phyloP scores from a whole-genome alignment of 768 basidiomycete species.

The Trametes punicea region DNA sequence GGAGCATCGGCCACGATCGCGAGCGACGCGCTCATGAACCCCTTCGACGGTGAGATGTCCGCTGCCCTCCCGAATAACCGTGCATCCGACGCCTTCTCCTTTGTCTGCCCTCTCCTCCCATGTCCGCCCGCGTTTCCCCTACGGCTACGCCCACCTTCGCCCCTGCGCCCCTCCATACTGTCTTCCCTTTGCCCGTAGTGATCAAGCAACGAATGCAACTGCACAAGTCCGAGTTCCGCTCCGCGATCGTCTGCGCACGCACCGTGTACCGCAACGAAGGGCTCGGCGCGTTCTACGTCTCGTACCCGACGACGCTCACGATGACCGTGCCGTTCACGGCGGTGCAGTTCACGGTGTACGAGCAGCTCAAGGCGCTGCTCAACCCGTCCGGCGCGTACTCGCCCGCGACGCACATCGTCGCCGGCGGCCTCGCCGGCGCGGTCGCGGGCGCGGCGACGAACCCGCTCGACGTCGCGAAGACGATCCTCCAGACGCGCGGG shows the following conservation, averaged over 20 bases:
- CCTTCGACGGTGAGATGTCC: conserved; percentile 83
- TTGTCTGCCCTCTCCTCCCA: conserved; percentile 13
- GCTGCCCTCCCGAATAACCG: conserved; percentile 1
- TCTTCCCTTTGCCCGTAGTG: conserved; percentile 47
- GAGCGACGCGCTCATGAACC: conserved; percentile 98
- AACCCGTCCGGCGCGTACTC: conserved; percentile 89
- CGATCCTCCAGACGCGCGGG: conserved; percentile 92
- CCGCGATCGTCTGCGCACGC: conserved; percentile 80
- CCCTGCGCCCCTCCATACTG: background rate
- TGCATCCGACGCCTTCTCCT: conserved; percentile 14
- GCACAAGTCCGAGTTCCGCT: conserved; percentile 88
- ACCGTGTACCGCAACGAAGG: conserved; percentile 87
- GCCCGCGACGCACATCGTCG: conserved; percentile 87
- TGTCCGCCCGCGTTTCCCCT: background rate
- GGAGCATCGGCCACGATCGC: conserved; percentile 94
- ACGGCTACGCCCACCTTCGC: background rate
- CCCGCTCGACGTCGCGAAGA: conserved; percentile 97
- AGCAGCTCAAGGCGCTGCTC: conserved; percentile 80
- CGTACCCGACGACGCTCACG: conserved; percentile 95
- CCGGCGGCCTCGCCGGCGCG: conserved; percentile 90
- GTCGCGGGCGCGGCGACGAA: conserved; percentile 95
- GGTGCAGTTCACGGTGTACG: conserved; percentile 96
- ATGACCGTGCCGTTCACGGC: conserved; percentile 99
- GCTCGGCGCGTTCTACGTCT: conserved; percentile 90
- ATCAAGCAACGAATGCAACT: conserved; percentile 99